Conservation (phyloP, 2,329 filamentous ascomycete genomes). For the Botrytis fabae region DNA sequence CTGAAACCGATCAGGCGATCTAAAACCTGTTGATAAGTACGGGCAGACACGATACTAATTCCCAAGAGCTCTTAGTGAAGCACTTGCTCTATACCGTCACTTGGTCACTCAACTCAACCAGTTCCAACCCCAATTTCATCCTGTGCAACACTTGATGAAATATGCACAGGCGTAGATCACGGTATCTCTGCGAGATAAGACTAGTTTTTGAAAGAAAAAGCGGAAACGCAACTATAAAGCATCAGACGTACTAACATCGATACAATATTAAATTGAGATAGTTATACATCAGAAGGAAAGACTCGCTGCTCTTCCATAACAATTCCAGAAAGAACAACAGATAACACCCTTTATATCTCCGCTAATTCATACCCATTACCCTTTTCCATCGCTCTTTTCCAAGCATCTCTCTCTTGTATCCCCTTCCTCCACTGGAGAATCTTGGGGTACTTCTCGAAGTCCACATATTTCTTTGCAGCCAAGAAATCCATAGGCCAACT, state of each 20-base stretch:
- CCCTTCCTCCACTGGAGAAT: conserved; percentile 40
- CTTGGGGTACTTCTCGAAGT: conserved; percentile 40
- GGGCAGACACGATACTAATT: neutral
- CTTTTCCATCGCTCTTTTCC: conserved; percentile 40
- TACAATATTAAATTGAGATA: neutral
- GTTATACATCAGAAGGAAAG: neutral
- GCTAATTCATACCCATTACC: conserved; percentile 40
- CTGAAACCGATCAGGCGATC: neutral
- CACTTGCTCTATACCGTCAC: neutral
- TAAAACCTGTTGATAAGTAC: neutral
- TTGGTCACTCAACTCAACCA: neutral
- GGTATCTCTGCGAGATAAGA: neutral
- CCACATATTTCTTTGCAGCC: conserved; percentile 37
- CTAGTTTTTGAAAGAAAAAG: neutral
- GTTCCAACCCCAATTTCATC: neutral
- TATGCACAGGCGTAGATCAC: no score
- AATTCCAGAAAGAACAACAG: neutral
- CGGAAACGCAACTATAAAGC: neutral
- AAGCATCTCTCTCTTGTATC: conserved; percentile 37
- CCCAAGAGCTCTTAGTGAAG: neutral
- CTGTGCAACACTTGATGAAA: neutral
- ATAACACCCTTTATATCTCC: neutral
- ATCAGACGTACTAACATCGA: neutral
- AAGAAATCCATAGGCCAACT: conserved; percentile 42
- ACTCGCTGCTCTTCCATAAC: neutral